phyloP scores from a whole-genome alignment of 495 filamentous ascomycete genomes.

The Delitschia confertaspora region DNA sequence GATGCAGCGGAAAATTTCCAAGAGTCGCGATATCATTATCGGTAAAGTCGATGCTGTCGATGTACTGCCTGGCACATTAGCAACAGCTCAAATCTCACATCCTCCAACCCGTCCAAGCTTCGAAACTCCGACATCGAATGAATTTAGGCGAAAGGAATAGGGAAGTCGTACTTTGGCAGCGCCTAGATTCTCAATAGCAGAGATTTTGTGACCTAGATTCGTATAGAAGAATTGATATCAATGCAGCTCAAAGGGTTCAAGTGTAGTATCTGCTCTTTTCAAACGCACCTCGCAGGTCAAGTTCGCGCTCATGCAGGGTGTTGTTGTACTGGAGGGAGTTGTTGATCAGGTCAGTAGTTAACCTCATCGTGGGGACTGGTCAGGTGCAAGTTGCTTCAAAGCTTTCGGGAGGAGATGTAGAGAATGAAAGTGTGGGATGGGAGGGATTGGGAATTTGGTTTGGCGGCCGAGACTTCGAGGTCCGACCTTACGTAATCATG shows the following conservation, averaged over 20 bases:
- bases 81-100: no score
- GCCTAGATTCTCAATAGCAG: slow-evolving; percentile 95
- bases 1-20: slow-evolving; percentile 88
- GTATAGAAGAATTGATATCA: slow-evolving; percentile 61
- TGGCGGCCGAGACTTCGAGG: no score
- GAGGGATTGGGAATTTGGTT: no score
- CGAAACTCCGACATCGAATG: not conserved
- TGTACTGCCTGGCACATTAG: no score
- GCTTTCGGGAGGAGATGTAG: no score
- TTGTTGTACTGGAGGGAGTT: slow-evolving; percentile 72
- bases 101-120: no score
- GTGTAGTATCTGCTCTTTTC: slow-evolving; percentile 99
- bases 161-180: slow-evolving; percentile 66
- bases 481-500: no score
- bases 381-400: no score
- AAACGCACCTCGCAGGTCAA: slow-evolving; percentile 96
- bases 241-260: slow-evolving; percentile 68
- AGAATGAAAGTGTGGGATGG: no score
- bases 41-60: slow-evolving; percentile 95
- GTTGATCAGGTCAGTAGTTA: slow-evolving; percentile 62
- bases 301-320: slow-evolving; percentile 92
- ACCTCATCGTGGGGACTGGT: slow-evolving; percentile 56
- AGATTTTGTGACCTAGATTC: slow-evolving; percentile 83
- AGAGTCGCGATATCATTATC: slow-evolving; percentile 92
- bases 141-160: slow-evolving; percentile 4